A percentile compares a stretch with the other conserved stretches of the same genome.
Conservation (phyloP, 2,329 filamentous ascomycete species). For the Akanthomyces dipterigenus region DNA sequence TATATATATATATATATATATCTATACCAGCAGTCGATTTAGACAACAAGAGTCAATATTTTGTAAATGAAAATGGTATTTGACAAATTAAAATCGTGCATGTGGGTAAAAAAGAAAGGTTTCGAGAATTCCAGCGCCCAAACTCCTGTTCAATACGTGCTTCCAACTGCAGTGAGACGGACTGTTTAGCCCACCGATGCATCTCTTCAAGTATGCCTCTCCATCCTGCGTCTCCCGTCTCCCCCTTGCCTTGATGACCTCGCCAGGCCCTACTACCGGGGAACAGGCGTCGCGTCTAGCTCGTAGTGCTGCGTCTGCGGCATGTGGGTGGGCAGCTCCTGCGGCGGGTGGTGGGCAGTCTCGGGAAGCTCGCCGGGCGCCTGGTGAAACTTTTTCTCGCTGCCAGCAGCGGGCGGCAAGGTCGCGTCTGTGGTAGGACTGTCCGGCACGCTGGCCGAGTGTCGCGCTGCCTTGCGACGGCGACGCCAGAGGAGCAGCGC, state of each 20-base stretch:
- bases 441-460: background rate
- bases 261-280: background rate
- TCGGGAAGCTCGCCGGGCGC: background rate
- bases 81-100: background rate
- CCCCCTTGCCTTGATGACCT: too few relatives aligned
- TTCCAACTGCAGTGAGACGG: background rate
- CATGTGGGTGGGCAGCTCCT: slow-evolving; percentile 10
- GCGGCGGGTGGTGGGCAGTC: too few relatives aligned
- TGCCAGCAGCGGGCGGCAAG: background rate
- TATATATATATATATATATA: background rate
- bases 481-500: slow-evolving; percentile 25
- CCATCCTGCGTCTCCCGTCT: background rate
- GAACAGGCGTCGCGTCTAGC: slow-evolving; percentile 11
- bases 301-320: slow-evolving; percentile 7
- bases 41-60: background rate
- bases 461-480: slow-evolving; percentile 6
- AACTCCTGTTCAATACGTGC: background rate
- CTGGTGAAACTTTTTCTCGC: background rate
- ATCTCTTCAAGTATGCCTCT: background rate
- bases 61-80: slow-evolving; percentile 12
- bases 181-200: too few relatives aligned
- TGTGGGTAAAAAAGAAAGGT: background rate
- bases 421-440: background rate
- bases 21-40: background rate
- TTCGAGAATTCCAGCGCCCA: background rate